These are phyloP conservation scores for Zygotorulaspora mrakii DNA, from an alignment of 1,139 yeast genomes.

Conservation along the genomic window DNA sequence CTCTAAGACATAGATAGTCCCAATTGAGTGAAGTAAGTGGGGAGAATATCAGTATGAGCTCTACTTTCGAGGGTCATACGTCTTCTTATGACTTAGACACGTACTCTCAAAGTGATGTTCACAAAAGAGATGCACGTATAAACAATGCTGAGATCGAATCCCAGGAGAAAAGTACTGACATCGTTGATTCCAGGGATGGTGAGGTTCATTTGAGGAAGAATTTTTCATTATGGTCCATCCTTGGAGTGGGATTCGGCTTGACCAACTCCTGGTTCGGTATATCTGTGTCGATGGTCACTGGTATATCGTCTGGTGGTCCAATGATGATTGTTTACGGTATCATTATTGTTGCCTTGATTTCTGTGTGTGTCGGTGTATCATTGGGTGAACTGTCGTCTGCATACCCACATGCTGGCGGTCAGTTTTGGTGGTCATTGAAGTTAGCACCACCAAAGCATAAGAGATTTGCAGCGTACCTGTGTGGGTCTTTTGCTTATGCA, in stretches of 20 bases:
- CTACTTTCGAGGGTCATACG: conserved; percentile 1
- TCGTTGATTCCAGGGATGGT: conserved; percentile 11
- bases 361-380: conserved; percentile 50
- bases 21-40: no score
- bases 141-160: conserved; percentile 5
- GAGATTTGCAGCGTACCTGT: conserved; percentile 51
- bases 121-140: conserved; percentile 10
- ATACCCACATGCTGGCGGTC: conserved; percentile 65
- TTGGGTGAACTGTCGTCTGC: conserved; percentile 54
- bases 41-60: conserved; percentile 1
- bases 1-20: no score
- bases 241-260: conserved; percentile 66
- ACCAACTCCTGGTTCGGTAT: conserved; percentile 72
- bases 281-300: conserved; percentile 59
- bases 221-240: conserved; percentile 47
- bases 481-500: conserved; percentile 60
- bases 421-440: conserved; percentile 60
- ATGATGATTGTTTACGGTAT: conserved; percentile 65
- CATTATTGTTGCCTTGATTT: conserved; percentile 53
- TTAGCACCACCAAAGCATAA: conserved; percentile 50
- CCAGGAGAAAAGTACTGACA: conserved; percentile 8
- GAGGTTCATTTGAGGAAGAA: conserved; percentile 37
- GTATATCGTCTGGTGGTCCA: conserved; percentile 66
- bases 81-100: conserved; percentile 10
- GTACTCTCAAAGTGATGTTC: conserved; percentile 9